Percentiles rank a stretch among this genome's conserved stretches.
Evolutionary conservation across 805 yeast species (phyloP).

Genomic region (Clavispora phyllophila): DNA sequence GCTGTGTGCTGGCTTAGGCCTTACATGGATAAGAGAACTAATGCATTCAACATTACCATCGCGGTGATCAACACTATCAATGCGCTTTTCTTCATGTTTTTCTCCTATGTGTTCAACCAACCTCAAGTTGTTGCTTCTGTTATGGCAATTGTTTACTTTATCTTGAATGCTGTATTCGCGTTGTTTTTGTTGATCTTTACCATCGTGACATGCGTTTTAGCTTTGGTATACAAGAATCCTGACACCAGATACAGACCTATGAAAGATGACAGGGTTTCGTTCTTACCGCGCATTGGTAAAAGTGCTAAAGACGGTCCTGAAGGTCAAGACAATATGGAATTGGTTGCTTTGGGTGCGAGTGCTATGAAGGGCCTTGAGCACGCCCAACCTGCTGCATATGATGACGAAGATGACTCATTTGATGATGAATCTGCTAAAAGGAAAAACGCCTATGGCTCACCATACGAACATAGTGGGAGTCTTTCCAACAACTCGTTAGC

Average conservation of each 20-base stretch:
- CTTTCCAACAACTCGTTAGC: constrained; percentile 10
- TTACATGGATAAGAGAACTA: constrained; percentile 91
- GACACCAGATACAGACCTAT: constrained; percentile 94
- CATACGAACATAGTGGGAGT: constrained; percentile 10
- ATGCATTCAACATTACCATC: constrained; percentile 85
- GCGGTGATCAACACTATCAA: constrained; percentile 76
- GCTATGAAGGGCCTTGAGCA: constrained; percentile 60
- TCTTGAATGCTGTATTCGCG: constrained; percentile 86
- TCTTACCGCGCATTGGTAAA: constrained; percentile 61
- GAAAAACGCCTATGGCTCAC: constrained; percentile 6
- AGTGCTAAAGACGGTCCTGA: constrained; percentile 22
- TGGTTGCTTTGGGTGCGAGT: constrained; percentile 68
- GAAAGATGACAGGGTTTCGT: constrained; percentile 95
- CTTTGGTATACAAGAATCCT: constrained; percentile 83
- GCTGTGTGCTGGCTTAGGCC: constrained; percentile 72
- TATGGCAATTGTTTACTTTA: constrained; percentile 85
- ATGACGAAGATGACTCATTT: constrained; percentile 25
- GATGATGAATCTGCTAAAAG: constrained; percentile 21
- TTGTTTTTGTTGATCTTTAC: constrained; percentile 78
- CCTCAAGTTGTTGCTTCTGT: constrained; percentile 87
- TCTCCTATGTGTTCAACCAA: constrained; percentile 76
- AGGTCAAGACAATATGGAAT: constrained; percentile 49
- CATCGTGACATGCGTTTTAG: constrained; percentile 79
- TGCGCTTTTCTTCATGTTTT: constrained; percentile 82
- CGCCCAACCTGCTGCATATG: constrained; percentile 16